Evolutionary conservation across 805 yeast genomes (phyloP).

Genomic region (Pichia rugopelliculosa): DNA sequence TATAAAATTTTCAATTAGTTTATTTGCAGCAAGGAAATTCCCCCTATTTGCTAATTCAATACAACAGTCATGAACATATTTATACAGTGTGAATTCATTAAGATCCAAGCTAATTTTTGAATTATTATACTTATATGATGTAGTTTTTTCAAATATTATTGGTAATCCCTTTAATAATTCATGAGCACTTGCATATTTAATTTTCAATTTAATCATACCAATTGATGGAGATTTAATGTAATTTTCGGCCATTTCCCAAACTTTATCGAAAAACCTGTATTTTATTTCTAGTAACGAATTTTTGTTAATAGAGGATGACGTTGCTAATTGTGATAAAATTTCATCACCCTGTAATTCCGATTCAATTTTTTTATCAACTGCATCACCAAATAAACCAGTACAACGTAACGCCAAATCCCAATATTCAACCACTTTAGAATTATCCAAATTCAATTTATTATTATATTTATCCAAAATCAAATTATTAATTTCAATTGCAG

Average conservation of each 20-base stretch:
- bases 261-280: conserved; percentile 19
- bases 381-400: conserved; percentile 19
- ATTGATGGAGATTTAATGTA: conserved; percentile 15
- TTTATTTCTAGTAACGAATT: conserved; percentile 10
- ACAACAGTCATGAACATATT: conserved; percentile 20
- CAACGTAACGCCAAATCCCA: conserved; percentile 24
- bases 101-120: conserved; percentile 15
- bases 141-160: conserved; percentile 8
- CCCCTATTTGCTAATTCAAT: conserved; percentile 15
- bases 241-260: conserved; percentile 18
- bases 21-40: conserved; percentile 23
- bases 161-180: conserved; percentile 21
- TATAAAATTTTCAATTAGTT: conserved; percentile 20
- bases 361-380: conserved; percentile 16
- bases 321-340: neutral
- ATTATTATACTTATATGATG: conserved; percentile 9
- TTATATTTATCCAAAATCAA: conserved; percentile 19
- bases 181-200: conserved; percentile 20
- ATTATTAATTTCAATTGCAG: conserved; percentile 23
- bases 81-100: conserved; percentile 15
- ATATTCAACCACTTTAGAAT: conserved; percentile 6
- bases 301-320: neutral
- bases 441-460: neutral
- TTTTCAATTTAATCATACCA: conserved; percentile 15
- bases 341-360: neutral